Evolutionary conservation across 1,284 basidiomycete genomes (phyloP).

Genomic region (Coniferiporia weirii): DNA sequence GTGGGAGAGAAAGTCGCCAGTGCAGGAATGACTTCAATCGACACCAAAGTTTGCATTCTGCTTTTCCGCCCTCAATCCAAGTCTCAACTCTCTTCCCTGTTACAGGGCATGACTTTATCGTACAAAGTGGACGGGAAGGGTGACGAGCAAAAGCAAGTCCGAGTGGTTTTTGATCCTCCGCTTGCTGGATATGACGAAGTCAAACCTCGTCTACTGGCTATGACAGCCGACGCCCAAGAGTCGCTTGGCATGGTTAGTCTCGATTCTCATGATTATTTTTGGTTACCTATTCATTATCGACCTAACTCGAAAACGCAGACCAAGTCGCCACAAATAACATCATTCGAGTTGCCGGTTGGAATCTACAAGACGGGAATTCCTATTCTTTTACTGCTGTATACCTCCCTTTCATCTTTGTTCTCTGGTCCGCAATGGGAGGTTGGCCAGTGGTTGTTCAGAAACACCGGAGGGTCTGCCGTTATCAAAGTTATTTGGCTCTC

Average conservation of each 20-base stretch:
- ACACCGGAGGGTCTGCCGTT: constrained; percentile 19
- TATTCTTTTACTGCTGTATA: constrained; percentile 35
- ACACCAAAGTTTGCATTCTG: constrained; percentile 44
- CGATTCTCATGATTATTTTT: neutral
- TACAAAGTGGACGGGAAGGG: constrained; percentile 50
- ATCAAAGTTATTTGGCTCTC: constrained; percentile 30
- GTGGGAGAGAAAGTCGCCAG: constrained; percentile 45
- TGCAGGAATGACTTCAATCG: constrained; percentile 63
- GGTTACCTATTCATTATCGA: neutral
- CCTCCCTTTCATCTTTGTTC: constrained; percentile 33
- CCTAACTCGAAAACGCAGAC: constrained; percentile 35
- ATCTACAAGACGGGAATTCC: constrained; percentile 22
- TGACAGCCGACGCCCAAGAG: constrained; percentile 71
- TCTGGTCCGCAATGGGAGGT: constrained; percentile 20
- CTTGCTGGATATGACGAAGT: constrained; percentile 71
- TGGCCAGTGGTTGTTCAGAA: constrained; percentile 9
- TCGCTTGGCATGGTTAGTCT: constrained; percentile 64
- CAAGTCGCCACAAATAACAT: constrained; percentile 54
- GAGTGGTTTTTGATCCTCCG: constrained; percentile 61
- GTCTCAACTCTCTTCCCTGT: neutral
- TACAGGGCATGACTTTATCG: constrained; percentile 61
- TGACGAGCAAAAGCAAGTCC: constrained; percentile 40
- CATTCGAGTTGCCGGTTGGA: constrained; percentile 43
- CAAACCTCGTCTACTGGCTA: constrained; percentile 66
- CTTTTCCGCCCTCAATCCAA: neutral